Evolutionary conservation across 192 early-diverging fungal species (phyloP).

Genomic region (Backusella sp.): DNA sequence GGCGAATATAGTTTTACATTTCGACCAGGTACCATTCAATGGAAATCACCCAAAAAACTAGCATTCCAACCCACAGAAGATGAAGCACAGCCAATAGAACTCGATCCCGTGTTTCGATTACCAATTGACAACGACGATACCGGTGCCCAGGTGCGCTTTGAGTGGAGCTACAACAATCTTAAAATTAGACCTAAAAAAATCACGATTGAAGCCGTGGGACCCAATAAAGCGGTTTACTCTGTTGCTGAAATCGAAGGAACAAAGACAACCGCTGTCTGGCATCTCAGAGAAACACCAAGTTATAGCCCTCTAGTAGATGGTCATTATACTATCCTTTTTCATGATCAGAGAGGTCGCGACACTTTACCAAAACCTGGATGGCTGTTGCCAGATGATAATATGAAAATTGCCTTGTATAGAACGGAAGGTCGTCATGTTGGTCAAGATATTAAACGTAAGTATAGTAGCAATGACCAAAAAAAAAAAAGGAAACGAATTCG

Average conservation of each 20-base stretch:
- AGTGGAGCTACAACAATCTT: background rate
- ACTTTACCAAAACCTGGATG: background rate
- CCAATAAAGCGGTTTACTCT: background rate
- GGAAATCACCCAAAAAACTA: conserved; percentile 4
- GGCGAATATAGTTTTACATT: background rate
- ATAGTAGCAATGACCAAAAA: background rate
- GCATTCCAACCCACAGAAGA: background rate
- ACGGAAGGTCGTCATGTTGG: conserved; percentile 6
- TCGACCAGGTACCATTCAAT: conserved; percentile 7
- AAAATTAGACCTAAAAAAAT: conserved; percentile 5
- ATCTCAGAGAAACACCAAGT: background rate
- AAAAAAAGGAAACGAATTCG: background rate
- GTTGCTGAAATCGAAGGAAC: background rate
- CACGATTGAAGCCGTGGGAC: conserved; percentile 1
- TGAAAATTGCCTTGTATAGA: background rate
- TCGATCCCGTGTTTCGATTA: background rate
- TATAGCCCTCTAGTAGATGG: conserved; percentile 7
- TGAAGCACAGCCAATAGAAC: background rate
- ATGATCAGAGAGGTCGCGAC: conserved; percentile 5
- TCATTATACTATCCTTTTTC: background rate
- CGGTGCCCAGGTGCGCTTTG: background rate
- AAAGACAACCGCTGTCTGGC: background rate
- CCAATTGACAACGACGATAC: background rate
- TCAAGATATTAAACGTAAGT: conserved; percentile 7
- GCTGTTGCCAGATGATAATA: background rate